Evolutionary conservation across 495 filamentous ascomycete species (phyloP), one percentile per base, ranked within the genome.

Genomic region (Hypoxylon fuscum): DNA sequence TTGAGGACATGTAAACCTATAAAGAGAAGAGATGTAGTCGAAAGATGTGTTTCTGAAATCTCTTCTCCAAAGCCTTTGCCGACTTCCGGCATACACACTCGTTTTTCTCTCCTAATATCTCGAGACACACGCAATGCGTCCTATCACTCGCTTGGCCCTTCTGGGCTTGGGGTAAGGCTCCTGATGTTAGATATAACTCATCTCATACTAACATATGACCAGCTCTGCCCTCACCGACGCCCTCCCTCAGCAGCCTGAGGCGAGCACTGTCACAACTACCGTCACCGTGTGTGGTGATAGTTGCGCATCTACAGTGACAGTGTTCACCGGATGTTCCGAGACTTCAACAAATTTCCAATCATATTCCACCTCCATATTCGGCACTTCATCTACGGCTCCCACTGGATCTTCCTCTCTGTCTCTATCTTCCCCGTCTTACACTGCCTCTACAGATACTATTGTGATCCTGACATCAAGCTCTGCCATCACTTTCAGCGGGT

Each of bases 241-340:
- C 17, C 48, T 48, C 10, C 44, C 67, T 29, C 66, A 63, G 37
- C 56, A 64, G 44, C 48, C 46, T 1, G 44, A 66, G 40, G 37
- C 40, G 12, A 37, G 20, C 12, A 72, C 69, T 6, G 69, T 70
- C 32, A 70, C 67, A 5, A 43, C 54, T 1, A 69, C 62, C 2
- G 66, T 72, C 2, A 72, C 69, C 20, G 59, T 55, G 29, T 72
- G 66, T 23, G 69, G 51, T n/a, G 10, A n/a, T 20, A 57, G 18
- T 17, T 72, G 66, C 43, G 66, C 63, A 22, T 56, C 66, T 15
- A 72, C 64, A 8, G 63, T 66, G 7, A 72, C 69, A n/a, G 64
- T 72, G 5, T 58, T 23, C 49, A 35, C 47, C n/a, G 61, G 31
- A 17, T 72, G 69, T 27, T 59, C 63, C 35, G 34, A 57, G 34